Percentiles rank a stretch among this genome's conserved stretches.
Evolutionary conservation across 2,329 filamentous ascomycete species (phyloP).

Genomic region (Epichloe amarillans): DNA sequence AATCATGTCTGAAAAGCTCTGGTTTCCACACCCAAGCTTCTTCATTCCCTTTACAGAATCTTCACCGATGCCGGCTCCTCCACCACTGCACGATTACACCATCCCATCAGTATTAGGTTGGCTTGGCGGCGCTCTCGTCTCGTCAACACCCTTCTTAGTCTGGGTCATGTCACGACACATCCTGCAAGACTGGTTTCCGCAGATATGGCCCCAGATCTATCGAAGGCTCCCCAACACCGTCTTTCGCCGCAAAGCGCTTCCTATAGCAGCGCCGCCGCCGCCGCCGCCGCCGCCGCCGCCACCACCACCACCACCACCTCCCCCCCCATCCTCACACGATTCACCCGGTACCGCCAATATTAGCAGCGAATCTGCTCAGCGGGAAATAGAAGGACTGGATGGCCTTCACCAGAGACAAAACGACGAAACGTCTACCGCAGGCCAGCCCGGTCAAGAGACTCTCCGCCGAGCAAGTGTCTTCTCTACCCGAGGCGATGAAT

Average conservation of each 20-base stretch:
- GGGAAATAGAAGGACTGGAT: neutral
- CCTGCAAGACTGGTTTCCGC: conserved; percentile 21
- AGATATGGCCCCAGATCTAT: conserved; percentile 27
- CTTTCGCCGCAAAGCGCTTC: conserved; percentile 14
- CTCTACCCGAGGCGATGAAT: conserved; percentile 37
- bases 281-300: conserved; percentile 9
- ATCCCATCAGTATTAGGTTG: conserved; percentile 28
- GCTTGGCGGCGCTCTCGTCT: conserved; percentile 27
- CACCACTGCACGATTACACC: conserved; percentile 25
- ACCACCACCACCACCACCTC: conserved; percentile 10
- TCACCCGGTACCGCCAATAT: neutral
- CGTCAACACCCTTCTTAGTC: conserved; percentile 32
- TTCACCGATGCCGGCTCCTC: conserved; percentile 36
- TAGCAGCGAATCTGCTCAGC: neutral
- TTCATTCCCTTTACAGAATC: conserved; percentile 40
- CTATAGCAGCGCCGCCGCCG: conserved; percentile 10
- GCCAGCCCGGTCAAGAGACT: conserved; percentile 18
- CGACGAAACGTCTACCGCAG: conserved; percentile 17
- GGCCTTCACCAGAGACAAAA: conserved; percentile 13
- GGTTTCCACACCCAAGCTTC: conserved; percentile 33
- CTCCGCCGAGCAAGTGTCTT: conserved; percentile 32
- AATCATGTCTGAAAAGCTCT: conserved; percentile 26
- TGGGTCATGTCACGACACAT: conserved; percentile 31
- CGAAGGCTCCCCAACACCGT: conserved; percentile 26
- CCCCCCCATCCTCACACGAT: conserved; percentile 1